Base-by-base conservation (phyloP, 1,139 yeast species). In the Fermentozyma sake region DNA sequence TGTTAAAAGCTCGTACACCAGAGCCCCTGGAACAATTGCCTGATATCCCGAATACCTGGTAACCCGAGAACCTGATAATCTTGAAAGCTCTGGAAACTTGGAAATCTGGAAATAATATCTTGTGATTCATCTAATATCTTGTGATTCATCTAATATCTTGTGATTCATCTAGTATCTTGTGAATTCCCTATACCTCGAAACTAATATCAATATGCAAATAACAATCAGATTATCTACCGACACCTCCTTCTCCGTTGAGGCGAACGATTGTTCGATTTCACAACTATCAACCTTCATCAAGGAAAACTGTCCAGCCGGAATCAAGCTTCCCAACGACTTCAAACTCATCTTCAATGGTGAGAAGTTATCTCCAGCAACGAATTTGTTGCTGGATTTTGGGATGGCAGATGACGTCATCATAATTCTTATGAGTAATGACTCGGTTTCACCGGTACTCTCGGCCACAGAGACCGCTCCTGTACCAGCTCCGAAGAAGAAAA, bases 341-440 rank as follows among this genome's bases (percentile, higher is more conserved):
- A 72, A 72, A 44, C 58, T 73, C 28, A 72, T 74, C 48, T 61
- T 56, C 40, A 64, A 70, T 32, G 79, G 80, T n/a, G 62, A 57
- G 33, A 69, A 62, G 44, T 53, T 74, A 44, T 58, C 64, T 9
- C 64, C 66, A 9, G 38, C 42, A 30, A 42, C 49, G 35, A 40
- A 44, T 29, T 28, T 46, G 15, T 45, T 61, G 24, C 47, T 31
- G 30, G 41, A 48, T 6, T 55, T 57, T 32, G 41, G 46, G 11
- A 46, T 55, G 16, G 42, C 37, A n/a, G 40, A 37, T 12, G 49
- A 41, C 10, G 45, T 61, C 24, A 58, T 65, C 8, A 61, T 72
- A 11, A 69, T 72, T 32, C 51, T 73, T 31, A 72, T 74, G 63
- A 60, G 57, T 31, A 55, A 55, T 29, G 61, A 58, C 12, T 33